phyloP scores from a whole-genome alignment of 2,329 filamentous ascomycete genomes.

The Clarireedia hainanense region DNA sequence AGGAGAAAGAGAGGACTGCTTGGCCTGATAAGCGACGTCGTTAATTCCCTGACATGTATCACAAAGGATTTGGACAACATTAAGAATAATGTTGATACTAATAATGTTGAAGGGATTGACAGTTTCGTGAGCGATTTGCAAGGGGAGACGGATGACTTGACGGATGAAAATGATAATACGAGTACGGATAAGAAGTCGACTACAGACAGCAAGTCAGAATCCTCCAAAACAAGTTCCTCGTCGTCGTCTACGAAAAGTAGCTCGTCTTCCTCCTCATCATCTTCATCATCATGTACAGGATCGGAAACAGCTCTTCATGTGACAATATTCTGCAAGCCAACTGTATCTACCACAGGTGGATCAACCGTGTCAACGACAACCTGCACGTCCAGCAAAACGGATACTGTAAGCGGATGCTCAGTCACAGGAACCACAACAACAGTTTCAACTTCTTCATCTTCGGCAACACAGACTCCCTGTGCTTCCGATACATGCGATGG shows the following conservation, averaged over 20 bases:
- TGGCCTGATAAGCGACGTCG: not conserved
- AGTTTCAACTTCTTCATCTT: not conserved
- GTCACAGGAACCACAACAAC: not conserved
- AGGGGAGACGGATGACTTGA: not conserved
- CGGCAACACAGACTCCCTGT: not conserved
- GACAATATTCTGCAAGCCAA: not conserved
- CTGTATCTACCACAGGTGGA: not conserved
- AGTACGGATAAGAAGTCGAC: not conserved
- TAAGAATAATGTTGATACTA: not conserved
- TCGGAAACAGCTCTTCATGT: not conserved
- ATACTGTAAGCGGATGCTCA: not conserved
- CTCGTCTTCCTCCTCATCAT: not conserved
- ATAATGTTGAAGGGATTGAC: not conserved
- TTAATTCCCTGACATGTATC: not conserved
- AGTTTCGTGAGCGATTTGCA: not conserved
- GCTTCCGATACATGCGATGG: not conserved
- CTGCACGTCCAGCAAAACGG: not conserved
- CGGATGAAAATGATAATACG: not conserved
- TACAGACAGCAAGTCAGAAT: too few species aligned
- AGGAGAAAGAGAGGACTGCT: not conserved
- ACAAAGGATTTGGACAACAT: not conserved
- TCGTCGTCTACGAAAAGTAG: not conserved
- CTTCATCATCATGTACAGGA: not conserved
- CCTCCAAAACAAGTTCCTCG: too few species aligned
- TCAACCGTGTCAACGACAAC: not conserved